Conservation (phyloP, 805 yeast genomes). For the Candida peoriensis region DNA sequence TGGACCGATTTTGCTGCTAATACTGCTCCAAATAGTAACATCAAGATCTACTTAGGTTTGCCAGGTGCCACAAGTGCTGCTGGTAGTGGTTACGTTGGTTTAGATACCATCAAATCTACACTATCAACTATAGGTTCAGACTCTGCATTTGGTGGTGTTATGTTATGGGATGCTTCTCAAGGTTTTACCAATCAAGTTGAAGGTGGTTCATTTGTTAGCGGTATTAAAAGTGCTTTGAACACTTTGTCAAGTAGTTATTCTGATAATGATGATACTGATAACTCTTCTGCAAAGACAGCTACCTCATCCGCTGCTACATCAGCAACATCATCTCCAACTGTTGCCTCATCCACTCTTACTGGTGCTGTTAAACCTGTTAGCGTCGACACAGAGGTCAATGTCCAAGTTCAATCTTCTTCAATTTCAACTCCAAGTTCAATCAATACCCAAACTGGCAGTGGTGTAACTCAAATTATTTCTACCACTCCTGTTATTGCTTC, state of each 20-base stretch:
- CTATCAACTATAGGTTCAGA: conserved; percentile 71
- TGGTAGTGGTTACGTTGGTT: conserved; percentile 53
- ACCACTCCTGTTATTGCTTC: conserved; percentile 7
- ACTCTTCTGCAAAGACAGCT: conserved; percentile 14
- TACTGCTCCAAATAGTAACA: conserved; percentile 60
- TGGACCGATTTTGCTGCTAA: conserved; percentile 63
- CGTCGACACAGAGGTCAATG: conserved; percentile 1
- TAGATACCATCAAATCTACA: conserved; percentile 33
- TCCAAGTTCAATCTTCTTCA: neutral
- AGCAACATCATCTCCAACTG: conserved; percentile 3
- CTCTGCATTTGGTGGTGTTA: conserved; percentile 78
- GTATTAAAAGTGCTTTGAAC: conserved; percentile 38
- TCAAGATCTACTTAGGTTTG: conserved; percentile 69
- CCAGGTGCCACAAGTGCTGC: conserved; percentile 62
- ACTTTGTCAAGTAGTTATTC: conserved; percentile 13
- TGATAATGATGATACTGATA: conserved; percentile 2
- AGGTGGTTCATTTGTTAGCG: conserved; percentile 38
- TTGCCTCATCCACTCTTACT: conserved; percentile 7
- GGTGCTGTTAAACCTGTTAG: conserved; percentile 1
- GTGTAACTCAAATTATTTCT: neutral
- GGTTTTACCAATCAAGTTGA: conserved; percentile 44
- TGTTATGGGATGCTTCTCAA: conserved; percentile 90
- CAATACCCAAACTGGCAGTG: conserved; percentile 1
- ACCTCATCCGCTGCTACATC: conserved; percentile 6
- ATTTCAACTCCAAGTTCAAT: conserved; percentile 4